Conservation (phyloP, 257 asterid species). For the Solanum clarkiae region DNA sequence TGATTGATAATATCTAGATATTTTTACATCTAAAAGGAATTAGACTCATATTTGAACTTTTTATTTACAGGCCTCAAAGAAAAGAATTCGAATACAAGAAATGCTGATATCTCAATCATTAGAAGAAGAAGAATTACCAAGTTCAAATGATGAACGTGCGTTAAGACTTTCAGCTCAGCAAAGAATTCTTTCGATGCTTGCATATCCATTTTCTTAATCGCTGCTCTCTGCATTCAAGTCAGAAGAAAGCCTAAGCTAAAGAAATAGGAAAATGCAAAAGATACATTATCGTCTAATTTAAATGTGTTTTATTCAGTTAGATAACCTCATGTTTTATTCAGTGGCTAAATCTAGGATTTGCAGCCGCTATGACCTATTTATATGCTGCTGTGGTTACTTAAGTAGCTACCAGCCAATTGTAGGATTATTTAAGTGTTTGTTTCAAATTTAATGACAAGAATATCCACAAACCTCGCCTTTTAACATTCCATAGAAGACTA, state of each 20-base stretch:
- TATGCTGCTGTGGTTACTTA: neutral
- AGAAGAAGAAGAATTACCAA: constrained; percentile 32
- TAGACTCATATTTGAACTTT: neutral
- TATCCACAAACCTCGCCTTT: constrained; percentile 60
- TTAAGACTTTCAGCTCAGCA: constrained; percentile 68
- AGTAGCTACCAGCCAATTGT: neutral
- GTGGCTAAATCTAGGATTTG: neutral
- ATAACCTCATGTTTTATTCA: neutral
- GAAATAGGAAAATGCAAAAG: neutral
- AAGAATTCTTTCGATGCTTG: constrained; percentile 81
- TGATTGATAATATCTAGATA: neutral
- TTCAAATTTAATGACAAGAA: neutral
- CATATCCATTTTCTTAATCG: constrained; percentile 83
- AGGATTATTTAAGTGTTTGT: neutral
- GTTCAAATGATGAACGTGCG: constrained; percentile 84
- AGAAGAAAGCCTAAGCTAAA: neutral
- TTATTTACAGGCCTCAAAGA: neutral
- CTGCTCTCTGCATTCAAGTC: constrained; percentile 50
- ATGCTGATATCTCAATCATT: neutral
- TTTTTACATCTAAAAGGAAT: neutral
- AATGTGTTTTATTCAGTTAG: neutral
- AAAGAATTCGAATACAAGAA: neutral
- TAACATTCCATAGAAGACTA: constrained; percentile 58
- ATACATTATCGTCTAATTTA: neutral
- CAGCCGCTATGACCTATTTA: neutral